A percentile compares a stretch with the other conserved stretches of the same genome.
Evolutionary conservation across 805 yeast genomes (phyloP).

Genomic region (Lipomyces starkeyi): DNA sequence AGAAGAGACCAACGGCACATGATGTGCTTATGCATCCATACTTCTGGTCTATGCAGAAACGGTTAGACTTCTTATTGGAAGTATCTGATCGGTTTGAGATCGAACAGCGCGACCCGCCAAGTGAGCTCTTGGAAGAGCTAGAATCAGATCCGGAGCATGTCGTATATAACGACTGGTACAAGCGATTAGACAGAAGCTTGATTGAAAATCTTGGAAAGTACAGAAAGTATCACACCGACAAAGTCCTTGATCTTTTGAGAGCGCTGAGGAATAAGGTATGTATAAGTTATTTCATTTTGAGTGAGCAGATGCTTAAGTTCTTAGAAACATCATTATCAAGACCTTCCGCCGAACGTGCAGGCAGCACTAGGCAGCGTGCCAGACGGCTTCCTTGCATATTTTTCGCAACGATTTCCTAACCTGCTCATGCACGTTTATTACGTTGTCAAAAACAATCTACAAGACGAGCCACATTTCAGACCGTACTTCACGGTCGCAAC

Average conservation of each 20-base stretch:
- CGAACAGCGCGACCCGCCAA: slow-evolving; percentile 80
- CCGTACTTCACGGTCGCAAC: slow-evolving; percentile 24
- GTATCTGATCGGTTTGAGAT: slow-evolving; percentile 91
- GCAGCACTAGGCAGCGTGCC: slow-evolving; percentile 78
- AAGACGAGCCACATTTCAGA: slow-evolving; percentile 31
- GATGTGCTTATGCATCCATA: slow-evolving; percentile 80
- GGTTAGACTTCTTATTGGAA: slow-evolving; percentile 80
- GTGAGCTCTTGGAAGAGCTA: slow-evolving; percentile 59
- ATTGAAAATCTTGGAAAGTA: slow-evolving; percentile 87
- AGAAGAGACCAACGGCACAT: slow-evolving; percentile 70
- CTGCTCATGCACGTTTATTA: slow-evolving; percentile 66
- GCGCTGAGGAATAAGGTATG: slow-evolving; percentile 79
- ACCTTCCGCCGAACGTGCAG: slow-evolving; percentile 72
- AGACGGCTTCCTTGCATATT: slow-evolving; percentile 80
- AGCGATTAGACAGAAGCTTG: slow-evolving; percentile 70
- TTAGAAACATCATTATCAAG: slow-evolving; percentile 86
- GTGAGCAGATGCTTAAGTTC: neutral
- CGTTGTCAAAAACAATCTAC: slow-evolving; percentile 26
- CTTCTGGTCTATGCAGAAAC: slow-evolving; percentile 79
- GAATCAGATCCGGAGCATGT: slow-evolving; percentile 56
- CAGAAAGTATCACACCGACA: slow-evolving; percentile 80
- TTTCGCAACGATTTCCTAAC: slow-evolving; percentile 75
- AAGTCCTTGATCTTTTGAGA: slow-evolving; percentile 82
- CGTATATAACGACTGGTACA: slow-evolving; percentile 77
- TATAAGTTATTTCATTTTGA: neutral